phyloP scores from a whole-genome alignment of 140 eudicot genomes.

The Ambrosia hybrid region DNA sequence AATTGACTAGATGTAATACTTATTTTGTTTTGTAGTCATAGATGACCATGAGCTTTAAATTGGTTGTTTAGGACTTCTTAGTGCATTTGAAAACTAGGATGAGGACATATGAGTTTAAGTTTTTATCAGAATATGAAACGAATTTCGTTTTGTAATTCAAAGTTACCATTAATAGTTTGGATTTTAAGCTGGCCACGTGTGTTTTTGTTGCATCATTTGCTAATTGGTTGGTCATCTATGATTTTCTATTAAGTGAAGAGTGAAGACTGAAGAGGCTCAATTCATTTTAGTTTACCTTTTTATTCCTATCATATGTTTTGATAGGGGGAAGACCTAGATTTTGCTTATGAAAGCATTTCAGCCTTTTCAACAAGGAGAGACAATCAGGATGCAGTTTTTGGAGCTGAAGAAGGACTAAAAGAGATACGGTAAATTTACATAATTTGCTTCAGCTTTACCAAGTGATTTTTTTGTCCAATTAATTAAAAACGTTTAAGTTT shows the following conservation, averaged over 20 bases:
- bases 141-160: not conserved
- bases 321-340: constrained; percentile 97
- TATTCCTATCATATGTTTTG: constrained; percentile 14
- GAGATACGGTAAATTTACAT: constrained; percentile 65
- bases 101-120: constrained; percentile 11
- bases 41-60: constrained; percentile 4
- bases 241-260: not conserved
- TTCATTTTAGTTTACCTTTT: not conserved
- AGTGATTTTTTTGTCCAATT: not conserved
- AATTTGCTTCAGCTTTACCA: not conserved
- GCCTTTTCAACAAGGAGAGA: constrained; percentile 95
- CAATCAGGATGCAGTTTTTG: constrained; percentile 95
- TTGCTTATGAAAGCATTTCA: constrained; percentile 95
- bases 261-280: constrained; percentile 5
- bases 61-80: not conserved
- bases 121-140: not conserved
- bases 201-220: constrained; percentile 7
- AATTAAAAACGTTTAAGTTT: constrained; percentile 1
- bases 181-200: not conserved
- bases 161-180: not conserved
- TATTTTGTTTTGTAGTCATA: constrained; percentile 1
- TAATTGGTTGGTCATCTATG: constrained; percentile 2
- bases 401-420: constrained; percentile 96
- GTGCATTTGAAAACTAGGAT: constrained; percentile 12
- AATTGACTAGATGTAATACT: not conserved